phyloP scores from a whole-genome alignment of 2,329 filamentous ascomycete species.

The Trichoderma sp. region DNA sequence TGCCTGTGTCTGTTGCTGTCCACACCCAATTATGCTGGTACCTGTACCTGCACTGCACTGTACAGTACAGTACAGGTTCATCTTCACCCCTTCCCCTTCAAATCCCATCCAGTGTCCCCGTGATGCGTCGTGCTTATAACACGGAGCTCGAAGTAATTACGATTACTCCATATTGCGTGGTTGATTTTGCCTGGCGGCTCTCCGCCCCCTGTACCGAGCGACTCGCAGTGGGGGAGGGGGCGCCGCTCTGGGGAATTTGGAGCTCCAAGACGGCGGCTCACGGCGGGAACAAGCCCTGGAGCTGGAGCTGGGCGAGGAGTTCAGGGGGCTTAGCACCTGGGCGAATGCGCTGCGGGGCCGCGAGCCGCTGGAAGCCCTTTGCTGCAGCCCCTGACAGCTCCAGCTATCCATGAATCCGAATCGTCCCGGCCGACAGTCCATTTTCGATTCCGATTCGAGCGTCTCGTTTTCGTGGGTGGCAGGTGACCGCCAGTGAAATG shows the following conservation, averaged over 20 bases:
- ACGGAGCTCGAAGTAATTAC: slow-evolving; percentile 8
- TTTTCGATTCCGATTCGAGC: slow-evolving; percentile 21
- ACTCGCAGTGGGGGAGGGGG: slow-evolving; percentile 1
- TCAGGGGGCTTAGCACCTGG: neutral
- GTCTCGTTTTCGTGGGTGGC: slow-evolving; percentile 17
- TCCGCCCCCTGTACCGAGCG: neutral
- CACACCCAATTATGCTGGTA: neutral
- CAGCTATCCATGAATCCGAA: slow-evolving; percentile 15
- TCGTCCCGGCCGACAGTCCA: slow-evolving; percentile 18
- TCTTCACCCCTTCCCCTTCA: neutral
- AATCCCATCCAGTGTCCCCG: neutral
- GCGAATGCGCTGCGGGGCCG: neutral
- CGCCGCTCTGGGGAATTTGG: slow-evolving; percentile 7
- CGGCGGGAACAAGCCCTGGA: neutral
- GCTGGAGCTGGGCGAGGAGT: neutral
- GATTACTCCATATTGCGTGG: neutral
- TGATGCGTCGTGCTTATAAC: neutral
- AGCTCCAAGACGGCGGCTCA: slow-evolving; percentile 1
- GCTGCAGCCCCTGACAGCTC: neutral
- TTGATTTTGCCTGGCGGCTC: neutral
- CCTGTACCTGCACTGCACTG: neutral
- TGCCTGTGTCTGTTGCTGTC: neutral
- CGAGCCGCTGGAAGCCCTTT: neutral
- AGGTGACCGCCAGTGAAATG: slow-evolving; percentile 14
- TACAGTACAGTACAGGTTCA: neutral